Evolutionary conservation across 805 yeast genomes (phyloP), one percentile per base, ranked within the genome.

Genomic region (Metschnikowia drakensbergensis): DNA sequence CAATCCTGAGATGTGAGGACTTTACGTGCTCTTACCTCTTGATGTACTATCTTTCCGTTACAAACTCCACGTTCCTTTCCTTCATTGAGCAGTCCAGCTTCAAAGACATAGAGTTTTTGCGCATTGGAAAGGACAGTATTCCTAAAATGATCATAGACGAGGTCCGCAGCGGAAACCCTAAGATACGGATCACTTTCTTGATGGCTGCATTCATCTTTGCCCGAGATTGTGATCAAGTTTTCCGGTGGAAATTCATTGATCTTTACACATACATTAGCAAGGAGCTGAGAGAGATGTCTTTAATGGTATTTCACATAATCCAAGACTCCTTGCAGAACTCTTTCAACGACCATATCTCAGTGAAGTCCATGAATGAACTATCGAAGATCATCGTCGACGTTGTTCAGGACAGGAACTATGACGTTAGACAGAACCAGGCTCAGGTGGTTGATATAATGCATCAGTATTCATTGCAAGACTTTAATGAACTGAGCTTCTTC

Each of bases 171-270:
- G 59, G 54, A 25, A 34, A 55, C 3, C 52, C 56, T 8, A 49
- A 57, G n/a, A 52, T 71, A 3, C 57, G 48, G 11, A 40, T 64
- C 11, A 55, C 66, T 0, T 52, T 69, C 29, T 49, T 65, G 22
- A 64, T 66, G 39, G 67, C 68, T 11, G 65, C 72, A 0, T 61
- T 52, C 47, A 59, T 67, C 42, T 72, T 60, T 47, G 60, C 58
- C 9, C 54, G 54, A 10, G 61, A 64, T 3, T 50, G 51, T 34
- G 66, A 64, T 17, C 52, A 68, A 1, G 61, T 63, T 11, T 72
- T 61, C 52, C 69, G 60, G 33, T 43, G 53, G 13, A 66, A 59
- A 34, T 71, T 69, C 48, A 55, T 72, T 41, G 56, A 59, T 9
- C 50, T 68, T 10, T 68, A 58, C 54, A 54, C 59, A 37, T 51